Base-by-base conservation (phyloP, 2,329 filamentous ascomycete genomes). In the Microdochium paspali region DNA sequence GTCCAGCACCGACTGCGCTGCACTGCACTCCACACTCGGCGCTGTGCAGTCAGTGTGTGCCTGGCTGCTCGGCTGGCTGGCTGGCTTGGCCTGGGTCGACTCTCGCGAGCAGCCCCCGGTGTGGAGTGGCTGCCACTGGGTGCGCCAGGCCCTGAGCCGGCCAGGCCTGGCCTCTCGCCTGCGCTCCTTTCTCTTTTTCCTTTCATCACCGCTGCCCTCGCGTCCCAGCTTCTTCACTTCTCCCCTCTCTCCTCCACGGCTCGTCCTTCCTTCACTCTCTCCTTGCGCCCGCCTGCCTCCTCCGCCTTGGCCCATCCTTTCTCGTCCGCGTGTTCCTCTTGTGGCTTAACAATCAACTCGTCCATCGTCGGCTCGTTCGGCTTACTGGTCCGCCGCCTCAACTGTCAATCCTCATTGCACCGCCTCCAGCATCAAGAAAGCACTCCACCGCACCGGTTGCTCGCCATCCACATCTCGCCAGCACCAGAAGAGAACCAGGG, bases 201-300 rank as follows among this genome's bases (percentile, higher is more conserved):
- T 18, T 40, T 21, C 35, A 21, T 40, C 35, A 40, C 12, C 35
- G 18, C 35, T 35, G 31, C 31, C n/a, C 26, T 28, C 26, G 26
- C 26, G 26, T 28, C 26, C 13, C 26, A 13, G 31, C 35, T 40
- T 21, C 35, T 40, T 40, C 35, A 21, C 23, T 20, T 40, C 35
- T 40, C 35, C 18, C 35, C 18, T 18, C 35, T 35, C 31, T n/a
- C 18, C 10, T 18, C n/a, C 35, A 40, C 35, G 35, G 35, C 35
- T 40, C 35, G 35, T 40, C 31, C 31, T 18, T 40, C 35, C 31
- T 18, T 40, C 35, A 40, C 35, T 40, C 35, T 12, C 35, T 40
- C 35, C 35, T 40, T 40, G 35, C 35, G 35, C 35, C 35, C 35
- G 35, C 35, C 35, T 40, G 20, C 35, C 35, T 40, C 35, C 35